These are phyloP conservation scores for Macadamia tetraphylla DNA, from an alignment of 164 flowering plant species.

Conservation along the genomic window DNA sequence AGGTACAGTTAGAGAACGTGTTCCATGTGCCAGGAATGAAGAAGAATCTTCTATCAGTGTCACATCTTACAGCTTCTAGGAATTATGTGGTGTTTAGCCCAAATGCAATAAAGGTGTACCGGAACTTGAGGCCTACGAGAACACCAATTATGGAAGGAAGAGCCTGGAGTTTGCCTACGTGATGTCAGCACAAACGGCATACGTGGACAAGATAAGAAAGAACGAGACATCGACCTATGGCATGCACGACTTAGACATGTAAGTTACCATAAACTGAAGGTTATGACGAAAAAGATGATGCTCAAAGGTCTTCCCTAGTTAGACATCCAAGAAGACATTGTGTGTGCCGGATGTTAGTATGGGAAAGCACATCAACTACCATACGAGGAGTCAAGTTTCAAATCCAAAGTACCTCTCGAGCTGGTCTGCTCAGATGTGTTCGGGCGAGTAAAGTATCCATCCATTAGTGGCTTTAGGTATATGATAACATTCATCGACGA, in stretches of 20 bases:
- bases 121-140: no score
- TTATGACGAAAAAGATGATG: not conserved
- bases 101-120: not conserved
- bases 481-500: not conserved
- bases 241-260: not conserved
- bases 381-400: not conserved
- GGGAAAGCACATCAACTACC: not conserved
- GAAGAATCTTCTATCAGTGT: no score
- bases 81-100: not conserved
- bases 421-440: constrained; percentile 3
- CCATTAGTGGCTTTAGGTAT: not conserved
- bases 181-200: not conserved
- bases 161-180: not conserved
- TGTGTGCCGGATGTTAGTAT: no score
- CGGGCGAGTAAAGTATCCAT: not conserved
- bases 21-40: no score
- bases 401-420: not conserved
- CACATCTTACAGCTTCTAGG: no score
- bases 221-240: not conserved
- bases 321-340: no score
- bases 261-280: no score
- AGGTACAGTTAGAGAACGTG: no score
- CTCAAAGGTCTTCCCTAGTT: not conserved
- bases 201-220: not conserved
- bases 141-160: no score